Conservation (phyloP, 805 yeast genomes). For the Metschnikowia hibisci region DNA sequence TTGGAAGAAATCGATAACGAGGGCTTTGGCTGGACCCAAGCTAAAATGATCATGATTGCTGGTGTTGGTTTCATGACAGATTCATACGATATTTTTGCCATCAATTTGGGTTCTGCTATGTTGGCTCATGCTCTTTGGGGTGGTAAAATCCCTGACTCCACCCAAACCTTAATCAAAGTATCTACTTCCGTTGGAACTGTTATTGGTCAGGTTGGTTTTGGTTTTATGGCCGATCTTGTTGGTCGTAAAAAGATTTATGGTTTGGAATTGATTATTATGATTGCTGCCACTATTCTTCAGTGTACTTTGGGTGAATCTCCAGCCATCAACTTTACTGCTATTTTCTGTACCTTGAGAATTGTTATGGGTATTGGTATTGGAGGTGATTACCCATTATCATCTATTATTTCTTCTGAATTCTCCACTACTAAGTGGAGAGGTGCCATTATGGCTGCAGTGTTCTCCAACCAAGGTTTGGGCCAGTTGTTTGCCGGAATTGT, state of each 20-base stretch:
- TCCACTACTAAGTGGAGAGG: constrained; percentile 97
- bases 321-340: constrained; percentile 69
- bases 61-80: constrained; percentile 93
- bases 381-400: constrained; percentile 93
- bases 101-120: constrained; percentile 78
- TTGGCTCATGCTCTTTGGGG: constrained; percentile 71
- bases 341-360: constrained; percentile 74
- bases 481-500: constrained; percentile 85
- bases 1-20: constrained; percentile 80
- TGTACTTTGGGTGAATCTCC: constrained; percentile 69
- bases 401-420: constrained; percentile 90
- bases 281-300: constrained; percentile 73
- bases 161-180: constrained; percentile 73
- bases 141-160: constrained; percentile 62
- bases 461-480: constrained; percentile 97
- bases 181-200: constrained; percentile 94
- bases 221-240: constrained; percentile 71
- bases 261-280: constrained; percentile 79
- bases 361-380: constrained; percentile 95
- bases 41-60: constrained; percentile 79
- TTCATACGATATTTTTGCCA: constrained; percentile 89
- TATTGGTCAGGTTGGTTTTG: constrained; percentile 84
- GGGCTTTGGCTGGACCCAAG: constrained; percentile 75
- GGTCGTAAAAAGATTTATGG: constrained; percentile 92
- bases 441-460: constrained; percentile 94